phyloP scores from a whole-genome alignment of 2,329 filamentous ascomycete species.

The Trichoderma simmonsii region DNA sequence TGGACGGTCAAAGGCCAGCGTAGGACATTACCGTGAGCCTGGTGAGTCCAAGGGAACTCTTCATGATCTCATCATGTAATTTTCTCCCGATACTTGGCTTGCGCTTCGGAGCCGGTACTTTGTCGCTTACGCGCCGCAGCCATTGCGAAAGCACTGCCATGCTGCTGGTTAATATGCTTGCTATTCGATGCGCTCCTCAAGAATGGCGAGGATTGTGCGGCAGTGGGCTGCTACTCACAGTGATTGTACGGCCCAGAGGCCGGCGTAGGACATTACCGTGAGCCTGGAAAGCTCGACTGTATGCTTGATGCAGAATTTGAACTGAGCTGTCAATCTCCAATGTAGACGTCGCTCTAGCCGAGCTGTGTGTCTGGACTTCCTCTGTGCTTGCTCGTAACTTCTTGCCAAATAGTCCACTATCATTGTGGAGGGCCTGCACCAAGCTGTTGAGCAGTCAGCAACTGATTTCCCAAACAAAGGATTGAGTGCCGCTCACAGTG shows the following conservation, averaged over 20 bases:
- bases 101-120: background rate
- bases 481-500: background rate
- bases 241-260: no score
- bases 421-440: background rate
- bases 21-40: no score
- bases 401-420: constrained; percentile 19
- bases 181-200: background rate
- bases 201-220: background rate
- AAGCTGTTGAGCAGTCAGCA: background rate
- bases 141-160: background rate
- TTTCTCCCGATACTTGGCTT: background rate
- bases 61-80: background rate
- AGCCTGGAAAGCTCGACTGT: constrained; percentile 19
- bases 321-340: constrained; percentile 18
- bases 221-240: no score
- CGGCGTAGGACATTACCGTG: no score
- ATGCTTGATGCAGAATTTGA: constrained; percentile 21
- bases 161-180: background rate
- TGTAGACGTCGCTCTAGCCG: constrained; percentile 12
- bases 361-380: constrained; percentile 17
- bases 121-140: background rate
- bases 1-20: no score
- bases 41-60: background rate
- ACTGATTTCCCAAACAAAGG: no score
- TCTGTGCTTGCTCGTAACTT: constrained; percentile 10